These are phyloP conservation scores for Podosphaera xanthii DNA, from an alignment of 2,329 filamentous ascomycete genomes.

Conservation along the genomic window DNA sequence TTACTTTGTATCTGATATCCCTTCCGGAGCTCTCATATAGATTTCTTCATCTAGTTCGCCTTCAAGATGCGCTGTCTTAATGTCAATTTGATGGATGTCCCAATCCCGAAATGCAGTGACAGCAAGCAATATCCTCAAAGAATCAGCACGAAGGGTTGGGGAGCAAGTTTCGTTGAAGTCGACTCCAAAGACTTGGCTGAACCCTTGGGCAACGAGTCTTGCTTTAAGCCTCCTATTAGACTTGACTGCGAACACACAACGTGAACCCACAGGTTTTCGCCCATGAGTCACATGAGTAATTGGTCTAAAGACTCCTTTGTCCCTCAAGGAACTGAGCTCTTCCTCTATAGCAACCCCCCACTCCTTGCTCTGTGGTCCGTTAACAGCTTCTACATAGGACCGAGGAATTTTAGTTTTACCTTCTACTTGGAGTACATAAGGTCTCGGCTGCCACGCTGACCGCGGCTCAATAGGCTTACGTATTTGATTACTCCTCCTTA, in stretches of 20 bases:
- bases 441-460: neutral
- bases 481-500: neutral
- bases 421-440: neutral
- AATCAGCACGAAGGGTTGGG: neutral
- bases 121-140: neutral
- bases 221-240: no score
- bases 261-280: neutral
- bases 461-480: neutral
- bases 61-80: neutral
- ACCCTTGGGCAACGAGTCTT: neutral
- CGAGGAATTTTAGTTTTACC: no score
- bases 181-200: neutral
- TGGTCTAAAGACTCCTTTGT: neutral
- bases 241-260: no score
- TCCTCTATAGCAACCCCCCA: neutral
- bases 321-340: neutral
- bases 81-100: neutral
- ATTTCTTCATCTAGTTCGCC: neutral
- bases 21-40: neutral
- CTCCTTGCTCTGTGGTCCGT: neutral
- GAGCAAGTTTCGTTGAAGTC: neutral
- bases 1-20: neutral
- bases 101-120: neutral
- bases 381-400: neutral
- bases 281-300: neutral